Evolutionary conservation across 257 asterid genomes (phyloP).

Genomic region (Marsdenia floribunda): DNA sequence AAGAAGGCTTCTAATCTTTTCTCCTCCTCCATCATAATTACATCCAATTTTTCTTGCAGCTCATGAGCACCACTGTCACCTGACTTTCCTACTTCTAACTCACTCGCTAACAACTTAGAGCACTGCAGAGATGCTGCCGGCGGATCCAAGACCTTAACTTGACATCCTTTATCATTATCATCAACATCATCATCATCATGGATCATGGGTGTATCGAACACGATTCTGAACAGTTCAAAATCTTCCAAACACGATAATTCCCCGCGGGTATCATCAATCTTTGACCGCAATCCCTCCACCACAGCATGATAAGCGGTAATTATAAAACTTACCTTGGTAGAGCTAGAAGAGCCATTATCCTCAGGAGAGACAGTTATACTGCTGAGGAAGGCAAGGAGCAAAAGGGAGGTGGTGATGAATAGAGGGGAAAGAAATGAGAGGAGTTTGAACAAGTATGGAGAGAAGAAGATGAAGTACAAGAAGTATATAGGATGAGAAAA

Average conservation of each 20-base stretch:
- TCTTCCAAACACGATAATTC: conserved; percentile 27
- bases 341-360: background rate
- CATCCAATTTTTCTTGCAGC: conserved; percentile 9
- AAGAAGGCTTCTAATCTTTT: conserved; percentile 29
- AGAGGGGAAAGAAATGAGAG: conserved; percentile 73
- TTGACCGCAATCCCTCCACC: conserved; percentile 17
- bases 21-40: conserved; percentile 15
- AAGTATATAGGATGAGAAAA: conserved; percentile 63
- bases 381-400: conserved; percentile 37
- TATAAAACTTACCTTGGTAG: conserved; percentile 8
- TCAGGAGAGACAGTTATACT: conserved; percentile 20
- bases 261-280: conserved; percentile 13
- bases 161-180: conserved; percentile 15
- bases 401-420: conserved; percentile 52
- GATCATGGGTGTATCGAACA: conserved; percentile 32
- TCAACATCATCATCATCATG: conserved; percentile 23
- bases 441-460: conserved; percentile 47
- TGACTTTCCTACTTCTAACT: conserved; percentile 9
- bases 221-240: conserved; percentile 40
- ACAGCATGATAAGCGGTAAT: conserved; percentile 12
- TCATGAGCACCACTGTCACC: background rate
- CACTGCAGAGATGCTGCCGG: conserved; percentile 10
- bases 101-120: conserved; percentile 2
- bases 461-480: conserved; percentile 58
- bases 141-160: conserved; percentile 16